Evolutionary conservation across 176 grass and related monocot species (phyloP).

Genomic region (Coix lacrymajobi): DNA sequence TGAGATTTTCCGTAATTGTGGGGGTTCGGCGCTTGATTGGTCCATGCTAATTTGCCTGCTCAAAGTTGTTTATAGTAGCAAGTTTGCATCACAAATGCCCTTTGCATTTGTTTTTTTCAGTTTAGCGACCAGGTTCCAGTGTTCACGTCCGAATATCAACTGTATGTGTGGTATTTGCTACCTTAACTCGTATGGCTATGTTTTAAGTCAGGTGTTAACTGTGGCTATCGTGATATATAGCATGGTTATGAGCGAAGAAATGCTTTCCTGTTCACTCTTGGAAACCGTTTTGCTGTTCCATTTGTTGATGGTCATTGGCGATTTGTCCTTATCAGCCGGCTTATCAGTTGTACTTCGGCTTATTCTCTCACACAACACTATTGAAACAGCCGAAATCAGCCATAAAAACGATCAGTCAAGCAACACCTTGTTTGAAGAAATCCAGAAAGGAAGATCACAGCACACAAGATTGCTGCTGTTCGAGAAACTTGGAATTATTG

Average conservation of each 20-base stretch:
- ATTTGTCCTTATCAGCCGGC: too few relatives aligned
- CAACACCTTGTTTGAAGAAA: too few relatives aligned
- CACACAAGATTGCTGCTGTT: neutral
- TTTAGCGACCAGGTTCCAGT: conserved; percentile 21
- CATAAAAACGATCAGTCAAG: too few relatives aligned
- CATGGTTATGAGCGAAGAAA: conserved; percentile 28
- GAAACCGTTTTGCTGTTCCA: neutral
- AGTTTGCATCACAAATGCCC: conserved; percentile 31
- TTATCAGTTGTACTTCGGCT: too few relatives aligned
- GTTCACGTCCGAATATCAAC: conserved; percentile 25
- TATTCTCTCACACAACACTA: too few relatives aligned
- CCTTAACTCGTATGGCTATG: conserved; percentile 28
- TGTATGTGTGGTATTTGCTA: conserved; percentile 29
- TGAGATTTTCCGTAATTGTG: conserved; percentile 28
- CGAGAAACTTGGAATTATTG: too few relatives aligned
- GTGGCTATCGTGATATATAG: conserved; percentile 41
- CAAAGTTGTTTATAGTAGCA: conserved; percentile 43
- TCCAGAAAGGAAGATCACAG: neutral
- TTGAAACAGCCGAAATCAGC: too few relatives aligned
- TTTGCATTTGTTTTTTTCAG: conserved; percentile 38
- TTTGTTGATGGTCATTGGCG: neutral
- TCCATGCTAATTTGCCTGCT: conserved; percentile 21
- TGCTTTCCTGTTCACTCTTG: neutral
- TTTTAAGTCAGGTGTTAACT: conserved; percentile 38
- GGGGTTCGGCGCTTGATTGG: conserved; percentile 25